phyloP scores from a whole-genome alignment of 23 red algal species.

The Rhodosorus marinus region DNA sequence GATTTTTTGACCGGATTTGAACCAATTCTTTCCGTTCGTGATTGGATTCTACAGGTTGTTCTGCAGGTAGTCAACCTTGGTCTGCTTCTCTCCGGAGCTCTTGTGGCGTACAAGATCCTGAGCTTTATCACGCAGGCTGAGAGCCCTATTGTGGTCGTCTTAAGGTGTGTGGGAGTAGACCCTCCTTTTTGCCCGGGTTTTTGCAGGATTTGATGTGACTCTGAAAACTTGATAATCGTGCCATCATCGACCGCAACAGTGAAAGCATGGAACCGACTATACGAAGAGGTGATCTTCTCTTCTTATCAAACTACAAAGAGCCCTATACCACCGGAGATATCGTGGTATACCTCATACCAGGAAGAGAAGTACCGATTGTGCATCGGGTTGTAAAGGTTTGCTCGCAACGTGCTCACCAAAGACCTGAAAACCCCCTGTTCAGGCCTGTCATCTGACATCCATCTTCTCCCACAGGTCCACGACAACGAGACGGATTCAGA shows the following conservation, averaged over 20 bases:
- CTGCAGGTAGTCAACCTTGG: not conserved
- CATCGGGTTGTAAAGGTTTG: conserved; percentile 86
- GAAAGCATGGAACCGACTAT: conserved; percentile 96
- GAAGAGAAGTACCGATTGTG: conserved; percentile 72
- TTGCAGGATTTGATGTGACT: no score
- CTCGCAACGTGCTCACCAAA: conserved; percentile 35
- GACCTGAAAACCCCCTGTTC: no score
- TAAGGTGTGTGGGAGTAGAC: conserved; percentile 1
- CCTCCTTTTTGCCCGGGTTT: no score
- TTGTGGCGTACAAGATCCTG: not conserved
- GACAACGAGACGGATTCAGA: not conserved
- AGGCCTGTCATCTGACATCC: no score
- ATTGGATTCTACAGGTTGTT: no score
- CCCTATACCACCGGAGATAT: conserved; percentile 72
- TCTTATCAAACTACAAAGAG: conserved; percentile 54
- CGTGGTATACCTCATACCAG: conserved; percentile 85
- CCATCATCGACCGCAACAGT: no score
- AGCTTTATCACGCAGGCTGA: not conserved
- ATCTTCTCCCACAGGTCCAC: no score
- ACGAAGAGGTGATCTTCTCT: conserved; percentile 72
- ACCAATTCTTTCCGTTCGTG: no score
- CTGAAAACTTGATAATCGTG: no score
- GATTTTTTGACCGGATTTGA: no score
- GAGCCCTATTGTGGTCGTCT: conserved; percentile 6
- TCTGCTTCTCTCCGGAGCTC: not conserved